Conservation (phyloP, 2,329 filamentous ascomycete species). For the Cercospora brassicicola region DNA sequence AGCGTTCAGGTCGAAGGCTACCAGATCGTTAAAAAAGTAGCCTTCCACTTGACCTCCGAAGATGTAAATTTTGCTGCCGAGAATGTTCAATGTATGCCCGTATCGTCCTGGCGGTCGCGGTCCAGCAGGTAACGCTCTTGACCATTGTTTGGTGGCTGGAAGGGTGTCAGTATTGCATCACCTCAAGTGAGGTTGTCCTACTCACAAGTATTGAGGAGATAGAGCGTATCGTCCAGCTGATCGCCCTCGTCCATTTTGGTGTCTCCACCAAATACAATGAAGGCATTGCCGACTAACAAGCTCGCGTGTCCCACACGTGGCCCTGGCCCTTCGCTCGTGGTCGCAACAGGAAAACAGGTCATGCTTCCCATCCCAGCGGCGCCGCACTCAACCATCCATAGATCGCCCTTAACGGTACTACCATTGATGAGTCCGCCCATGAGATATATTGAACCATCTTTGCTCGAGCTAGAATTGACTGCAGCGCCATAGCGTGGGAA, state of each 20-base stretch:
- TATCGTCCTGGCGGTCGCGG: slow-evolving; percentile 86
- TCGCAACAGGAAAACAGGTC: slow-evolving; percentile 86
- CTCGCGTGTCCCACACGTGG: slow-evolving; percentile 93
- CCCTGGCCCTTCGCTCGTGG: slow-evolving; percentile 89
- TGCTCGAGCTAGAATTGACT: slow-evolving; percentile 87
- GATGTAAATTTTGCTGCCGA: slow-evolving; percentile 95
- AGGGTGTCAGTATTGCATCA: slow-evolving; percentile 3
- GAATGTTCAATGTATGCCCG: slow-evolving; percentile 91
- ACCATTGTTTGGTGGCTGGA: slow-evolving; percentile 95
- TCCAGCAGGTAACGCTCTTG: slow-evolving; percentile 83
- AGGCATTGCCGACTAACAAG: slow-evolving; percentile 93
- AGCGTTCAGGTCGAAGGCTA: slow-evolving; percentile 93
- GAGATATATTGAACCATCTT: slow-evolving; percentile 95
- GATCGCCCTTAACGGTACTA: slow-evolving; percentile 90
- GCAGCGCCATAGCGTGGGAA: slow-evolving; percentile 97
- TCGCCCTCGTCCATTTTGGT: slow-evolving; percentile 95
- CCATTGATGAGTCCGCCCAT: slow-evolving; percentile 97
- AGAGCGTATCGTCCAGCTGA: slow-evolving; percentile 88
- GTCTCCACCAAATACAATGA: slow-evolving; percentile 97
- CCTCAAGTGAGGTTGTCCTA: slow-evolving; percentile 23
- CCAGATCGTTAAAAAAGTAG: slow-evolving; percentile 95
- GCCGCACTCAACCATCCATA: slow-evolving; percentile 96
- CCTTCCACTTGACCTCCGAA: slow-evolving; percentile 98
- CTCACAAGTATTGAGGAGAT: slow-evolving; percentile 96
- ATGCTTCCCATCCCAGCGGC: slow-evolving; percentile 62